Percentiles rank a stretch among this genome's conserved stretches.
Conservation (phyloP, 352 stramenopile species). For the Phytophthora constricta region DNA sequence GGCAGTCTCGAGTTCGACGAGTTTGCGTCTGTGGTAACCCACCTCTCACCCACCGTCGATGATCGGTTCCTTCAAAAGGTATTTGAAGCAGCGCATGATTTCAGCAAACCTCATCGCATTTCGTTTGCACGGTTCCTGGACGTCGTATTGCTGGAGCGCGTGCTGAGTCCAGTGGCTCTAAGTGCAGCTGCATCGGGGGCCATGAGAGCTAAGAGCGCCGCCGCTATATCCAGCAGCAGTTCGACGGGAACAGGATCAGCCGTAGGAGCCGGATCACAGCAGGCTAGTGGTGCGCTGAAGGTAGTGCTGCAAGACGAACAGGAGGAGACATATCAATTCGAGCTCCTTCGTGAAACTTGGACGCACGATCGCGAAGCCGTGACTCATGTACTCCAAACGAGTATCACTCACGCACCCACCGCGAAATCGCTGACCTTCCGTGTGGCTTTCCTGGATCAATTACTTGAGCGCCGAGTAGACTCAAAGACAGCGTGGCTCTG, state of each 20-base stretch:
- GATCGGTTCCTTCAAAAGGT: conserved; percentile 66
- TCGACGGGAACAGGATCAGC: neutral
- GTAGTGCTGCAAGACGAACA: conserved; percentile 42
- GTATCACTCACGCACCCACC: conserved; percentile 66
- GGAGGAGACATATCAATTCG: conserved; percentile 81
- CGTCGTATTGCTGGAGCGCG: conserved; percentile 58
- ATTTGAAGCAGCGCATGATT: conserved; percentile 68
- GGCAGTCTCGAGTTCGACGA: conserved; percentile 78
- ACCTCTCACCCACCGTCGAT: conserved; percentile 58
- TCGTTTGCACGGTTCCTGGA: conserved; percentile 70
- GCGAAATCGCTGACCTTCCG: conserved; percentile 67
- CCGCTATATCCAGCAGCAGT: conserved; percentile 1
- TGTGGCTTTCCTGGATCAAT: conserved; percentile 69
- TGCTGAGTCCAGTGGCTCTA: conserved; percentile 44
- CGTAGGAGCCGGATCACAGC: neutral
- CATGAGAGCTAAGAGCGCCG: conserved; percentile 33
- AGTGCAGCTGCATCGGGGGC: conserved; percentile 25
- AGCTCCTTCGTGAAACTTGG: conserved; percentile 74
- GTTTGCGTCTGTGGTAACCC: conserved; percentile 66
- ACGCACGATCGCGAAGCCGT: conserved; percentile 61
- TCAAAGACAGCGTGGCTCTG: conserved; percentile 83
- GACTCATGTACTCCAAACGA: conserved; percentile 45
- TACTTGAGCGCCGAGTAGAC: conserved; percentile 69
- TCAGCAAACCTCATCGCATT: conserved; percentile 61
- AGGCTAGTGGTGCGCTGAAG: conserved; percentile 13